These are phyloP conservation scores for Coemansia sp. DNA, from an alignment of 371 early-diverging fungal genomes.

Conservation along the genomic window DNA sequence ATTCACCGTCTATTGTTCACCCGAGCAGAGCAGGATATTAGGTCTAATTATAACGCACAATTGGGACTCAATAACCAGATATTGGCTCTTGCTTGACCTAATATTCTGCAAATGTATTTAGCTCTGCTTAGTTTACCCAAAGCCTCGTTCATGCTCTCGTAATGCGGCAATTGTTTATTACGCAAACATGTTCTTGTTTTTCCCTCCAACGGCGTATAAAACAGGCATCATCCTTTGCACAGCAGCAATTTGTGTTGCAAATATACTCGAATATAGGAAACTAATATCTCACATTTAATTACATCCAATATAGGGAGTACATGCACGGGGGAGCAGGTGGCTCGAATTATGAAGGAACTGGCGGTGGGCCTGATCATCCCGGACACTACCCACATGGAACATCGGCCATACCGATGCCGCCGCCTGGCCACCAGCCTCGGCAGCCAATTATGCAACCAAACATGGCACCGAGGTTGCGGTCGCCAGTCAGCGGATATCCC, in stretches of 20 bases:
- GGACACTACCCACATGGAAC: constrained; percentile 7
- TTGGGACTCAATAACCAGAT: neutral
- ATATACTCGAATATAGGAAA: neutral
- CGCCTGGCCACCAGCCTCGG: constrained; percentile 12
- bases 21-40: constrained; percentile 7
- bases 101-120: neutral
- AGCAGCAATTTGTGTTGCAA: neutral
- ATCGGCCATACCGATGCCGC: constrained; percentile 37
- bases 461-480: constrained; percentile 17
- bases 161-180: constrained; percentile 3
- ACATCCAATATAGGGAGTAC: constrained; percentile 1
- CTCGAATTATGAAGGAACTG: constrained; percentile 3
- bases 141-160: constrained; percentile 1
- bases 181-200: neutral
- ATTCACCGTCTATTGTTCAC: neutral
- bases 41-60: constrained; percentile 10
- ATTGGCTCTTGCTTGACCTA: neutral
- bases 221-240: neutral
- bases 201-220: neutral
- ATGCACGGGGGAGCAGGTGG: constrained; percentile 11
- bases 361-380: constrained; percentile 5
- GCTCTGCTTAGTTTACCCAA: neutral
- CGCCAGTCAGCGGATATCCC: constrained; percentile 19
- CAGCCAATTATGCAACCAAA: constrained; percentile 1
- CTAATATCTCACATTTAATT: neutral